Evolutionary conservation across 2,329 filamentous ascomycete genomes (phyloP).

Genomic region (Geosmithia flava): DNA sequence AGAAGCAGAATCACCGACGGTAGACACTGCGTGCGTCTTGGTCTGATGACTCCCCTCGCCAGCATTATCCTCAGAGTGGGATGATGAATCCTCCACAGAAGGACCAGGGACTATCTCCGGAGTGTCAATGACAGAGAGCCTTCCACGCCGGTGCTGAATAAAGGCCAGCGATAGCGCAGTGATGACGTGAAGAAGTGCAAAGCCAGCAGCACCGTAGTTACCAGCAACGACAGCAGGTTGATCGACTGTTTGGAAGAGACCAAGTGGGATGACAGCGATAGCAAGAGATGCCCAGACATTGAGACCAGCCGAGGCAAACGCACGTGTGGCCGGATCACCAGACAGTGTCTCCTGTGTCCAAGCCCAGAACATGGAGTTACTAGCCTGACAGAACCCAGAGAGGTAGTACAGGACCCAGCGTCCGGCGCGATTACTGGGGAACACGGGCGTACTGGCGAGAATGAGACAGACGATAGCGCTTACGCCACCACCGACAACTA

Average conservation of each 20-base stretch:
- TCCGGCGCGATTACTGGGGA: neutral
- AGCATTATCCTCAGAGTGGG: no score
- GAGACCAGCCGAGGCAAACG: conserved; percentile 1
- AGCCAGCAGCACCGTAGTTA: conserved; percentile 1
- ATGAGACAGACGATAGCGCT: neutral
- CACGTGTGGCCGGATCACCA: conserved; percentile 1
- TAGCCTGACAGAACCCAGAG: neutral
- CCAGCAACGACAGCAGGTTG: conserved; percentile 1
- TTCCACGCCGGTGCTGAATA: neutral
- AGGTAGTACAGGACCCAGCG: conserved; percentile 2
- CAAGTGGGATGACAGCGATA: conserved; percentile 1
- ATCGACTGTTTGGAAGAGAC: conserved; percentile 1
- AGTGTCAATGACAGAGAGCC: neutral
- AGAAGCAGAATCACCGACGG: no score
- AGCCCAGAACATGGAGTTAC: conserved; percentile 2
- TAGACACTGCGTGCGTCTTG: no score
- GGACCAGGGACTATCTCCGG: neutral
- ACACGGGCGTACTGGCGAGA: neutral
- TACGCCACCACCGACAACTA: neutral
- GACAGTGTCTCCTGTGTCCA: conserved; percentile 2
- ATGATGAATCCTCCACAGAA: no score
- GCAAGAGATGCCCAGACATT: conserved; percentile 1
- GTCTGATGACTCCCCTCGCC: no score
- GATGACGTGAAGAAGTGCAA: neutral
- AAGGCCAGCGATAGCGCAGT: neutral